A percentile compares a stretch with the other conserved stretches of the same genome.
phyloP scores from a whole-genome alignment of 139 green algal genomes.

The Prasinococcaceae sp. region DNA sequence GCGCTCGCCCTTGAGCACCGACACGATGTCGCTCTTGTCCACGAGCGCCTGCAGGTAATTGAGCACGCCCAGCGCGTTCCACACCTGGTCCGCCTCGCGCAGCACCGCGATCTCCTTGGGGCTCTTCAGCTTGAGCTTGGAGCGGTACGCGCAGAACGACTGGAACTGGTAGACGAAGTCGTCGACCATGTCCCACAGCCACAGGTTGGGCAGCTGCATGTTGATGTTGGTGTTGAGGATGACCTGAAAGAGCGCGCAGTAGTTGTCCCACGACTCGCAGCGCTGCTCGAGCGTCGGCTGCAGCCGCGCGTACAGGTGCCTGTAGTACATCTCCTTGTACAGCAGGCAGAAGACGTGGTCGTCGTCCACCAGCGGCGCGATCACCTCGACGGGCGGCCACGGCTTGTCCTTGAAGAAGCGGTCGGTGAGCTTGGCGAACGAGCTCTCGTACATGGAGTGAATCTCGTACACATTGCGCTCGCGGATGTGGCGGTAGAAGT shows the following conservation, averaged over 20 bases:
- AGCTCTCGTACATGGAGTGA: slow-evolving; percentile 86
- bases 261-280: slow-evolving; percentile 88
- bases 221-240: slow-evolving; percentile 86
- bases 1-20: slow-evolving; percentile 44
- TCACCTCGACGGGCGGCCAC: slow-evolving; percentile 74
- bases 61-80: slow-evolving; percentile 61
- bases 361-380: slow-evolving; percentile 69
- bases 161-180: slow-evolving; percentile 99
- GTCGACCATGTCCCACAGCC: slow-evolving; percentile 99
- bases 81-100: slow-evolving; percentile 53
- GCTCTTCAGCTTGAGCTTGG: slow-evolving; percentile 47
- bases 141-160: slow-evolving; percentile 67
- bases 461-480: slow-evolving; percentile 95
- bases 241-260: slow-evolving; percentile 42
- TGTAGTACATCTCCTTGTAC: slow-evolving; percentile 96
- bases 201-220: slow-evolving; percentile 92
- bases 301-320: slow-evolving; percentile 76
- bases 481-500: slow-evolving; percentile 73
- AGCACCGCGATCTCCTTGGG: slow-evolving; percentile 61
- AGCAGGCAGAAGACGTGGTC: slow-evolving; percentile 97
- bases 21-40: slow-evolving; percentile 61
- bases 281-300: slow-evolving; percentile 62
- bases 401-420: slow-evolving; percentile 78
- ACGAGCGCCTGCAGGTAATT: slow-evolving; percentile 76
- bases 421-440: slow-evolving; percentile 84